Evolutionary conservation across 805 yeast species (phyloP), one percentile per base, ranked within the genome.

Genomic region (Starmerella potacharoeniae): DNA sequence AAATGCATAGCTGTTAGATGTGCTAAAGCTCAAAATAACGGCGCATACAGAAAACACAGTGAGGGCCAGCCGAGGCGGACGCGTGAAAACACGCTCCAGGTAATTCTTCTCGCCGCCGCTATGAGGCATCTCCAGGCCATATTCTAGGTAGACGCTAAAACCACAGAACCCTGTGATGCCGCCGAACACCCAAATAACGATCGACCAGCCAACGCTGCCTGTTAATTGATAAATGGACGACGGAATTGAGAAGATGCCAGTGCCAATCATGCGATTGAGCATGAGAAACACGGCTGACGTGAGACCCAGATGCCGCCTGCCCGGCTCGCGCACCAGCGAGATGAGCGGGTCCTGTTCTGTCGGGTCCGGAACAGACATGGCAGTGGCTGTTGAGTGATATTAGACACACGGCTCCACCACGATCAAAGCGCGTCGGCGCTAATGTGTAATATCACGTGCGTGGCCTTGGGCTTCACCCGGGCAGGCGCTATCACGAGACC

Each of bases 21-120:
- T 77, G 54, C 83, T 77, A 64, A 80, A 79, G 2, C 84, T 82
- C 13, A 82, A 67, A 29, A 80, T 59, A n/a, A 81, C 80, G 55
- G 78, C 75, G 51, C 75, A 75, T 46, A 80, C 75, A 4, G 83
- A 77, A 54, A 73, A 75, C 11, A 73, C 62, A 17, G 72, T 77
- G 49, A 80, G 75, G 33, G 77, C 75, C 46, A 82, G 69, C 55
- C 77, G 75, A 60, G 71, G 74, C 6, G 87, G 87, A 55, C 69
- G 71, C 41, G 70, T 70, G 69, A 73, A 81, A 16, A 81, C 77
- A 55, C 80, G 70, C 64, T 80, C 84, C 51, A 82, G 71, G 62
- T 82, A 82, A 65, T 82, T 82, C 67, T 80, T 79, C 64, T 82
- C 87, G 45, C 86, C 86, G 33, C 87, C 87, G 59, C 79, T 78